Base-by-base conservation (phyloP, 805 yeast genomes). In the Crinitomyces ghanaensis region DNA sequence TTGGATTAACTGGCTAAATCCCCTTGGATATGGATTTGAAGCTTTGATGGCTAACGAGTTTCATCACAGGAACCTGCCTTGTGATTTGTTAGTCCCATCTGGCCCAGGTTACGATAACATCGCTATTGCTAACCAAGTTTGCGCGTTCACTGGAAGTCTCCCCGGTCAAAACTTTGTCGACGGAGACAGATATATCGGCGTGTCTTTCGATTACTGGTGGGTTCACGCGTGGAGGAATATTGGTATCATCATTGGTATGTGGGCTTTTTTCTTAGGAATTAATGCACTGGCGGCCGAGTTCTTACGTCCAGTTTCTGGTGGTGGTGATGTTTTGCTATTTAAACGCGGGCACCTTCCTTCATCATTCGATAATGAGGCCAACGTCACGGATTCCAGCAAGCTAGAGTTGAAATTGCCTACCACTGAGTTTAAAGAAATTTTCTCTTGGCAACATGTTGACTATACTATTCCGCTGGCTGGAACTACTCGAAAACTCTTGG, bases 191-290 rank as follows among this genome's bases (percentile, higher is more conserved):
- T 82, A 77, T 48, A 42, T 82, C 36, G 40, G 41, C 4, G 46
- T 45, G 3, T 51, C 73, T 6, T 82, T 54, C 54, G 49, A 54
- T 26, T 83, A 76, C 60, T 49, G 50, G 14, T 72, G 65, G 46
- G 41, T 54, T 14, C 82, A 83, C 54, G 65, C 69, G 31, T 83
- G 94, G 94, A 73, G 93, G 61, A 79, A 83, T 53, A 65, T 77
- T 37, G 94, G 85, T 48, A 70, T 77, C 38, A 38, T 70, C 38
- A 50, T 74, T 48, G 82, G 68, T 2, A 76, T 63, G 48, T 53
- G 64, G 36, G 40, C 62, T 3, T 66, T 61, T 41, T 63, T 57
- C 42, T 30, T 53, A 14, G 33, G 34, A 17, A 33, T 48, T 27
- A 50, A 59, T 27, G 33, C 53, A 17, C 22, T 54, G 14, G 57